Evolutionary conservation across 352 stramenopile species (phyloP).

Genomic region (Plasmopara viticola): DNA sequence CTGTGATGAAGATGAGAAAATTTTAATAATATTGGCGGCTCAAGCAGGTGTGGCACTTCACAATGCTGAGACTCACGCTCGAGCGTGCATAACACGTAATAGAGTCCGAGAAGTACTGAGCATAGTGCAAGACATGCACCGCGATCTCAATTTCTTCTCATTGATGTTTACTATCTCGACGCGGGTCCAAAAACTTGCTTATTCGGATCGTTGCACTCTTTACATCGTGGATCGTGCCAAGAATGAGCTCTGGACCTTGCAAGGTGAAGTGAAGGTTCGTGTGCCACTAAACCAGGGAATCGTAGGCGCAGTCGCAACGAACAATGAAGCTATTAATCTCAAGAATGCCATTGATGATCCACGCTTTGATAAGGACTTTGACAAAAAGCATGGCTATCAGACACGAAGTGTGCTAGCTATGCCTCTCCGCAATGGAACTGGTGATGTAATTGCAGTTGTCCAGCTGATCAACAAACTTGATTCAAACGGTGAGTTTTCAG

Average conservation of each 20-base stretch:
- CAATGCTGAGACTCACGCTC: constrained; percentile 72
- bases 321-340: constrained; percentile 74
- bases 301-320: constrained; percentile 62
- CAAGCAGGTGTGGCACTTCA: constrained; percentile 83
- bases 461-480: constrained; percentile 88
- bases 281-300: constrained; percentile 85
- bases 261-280: constrained; percentile 85
- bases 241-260: constrained; percentile 87
- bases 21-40: constrained; percentile 77
- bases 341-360: constrained; percentile 82
- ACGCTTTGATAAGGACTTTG: constrained; percentile 86
- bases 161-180: constrained; percentile 90
- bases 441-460: constrained; percentile 79
- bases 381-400: constrained; percentile 82
- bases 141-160: constrained; percentile 84
- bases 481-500: constrained; percentile 63
- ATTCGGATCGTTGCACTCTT: constrained; percentile 88
- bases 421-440: constrained; percentile 69
- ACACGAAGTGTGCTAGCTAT: constrained; percentile 85
- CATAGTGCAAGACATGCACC: constrained; percentile 89
- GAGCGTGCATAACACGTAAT: constrained; percentile 46
- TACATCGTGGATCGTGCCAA: constrained; percentile 89
- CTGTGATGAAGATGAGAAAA: constrained; percentile 82
- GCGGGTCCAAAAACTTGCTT: constrained; percentile 78
- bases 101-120: constrained; percentile 76